Base-by-base conservation (phyloP, 495 filamentous ascomycete species). In the Clohesyomyces aquaticus region DNA sequence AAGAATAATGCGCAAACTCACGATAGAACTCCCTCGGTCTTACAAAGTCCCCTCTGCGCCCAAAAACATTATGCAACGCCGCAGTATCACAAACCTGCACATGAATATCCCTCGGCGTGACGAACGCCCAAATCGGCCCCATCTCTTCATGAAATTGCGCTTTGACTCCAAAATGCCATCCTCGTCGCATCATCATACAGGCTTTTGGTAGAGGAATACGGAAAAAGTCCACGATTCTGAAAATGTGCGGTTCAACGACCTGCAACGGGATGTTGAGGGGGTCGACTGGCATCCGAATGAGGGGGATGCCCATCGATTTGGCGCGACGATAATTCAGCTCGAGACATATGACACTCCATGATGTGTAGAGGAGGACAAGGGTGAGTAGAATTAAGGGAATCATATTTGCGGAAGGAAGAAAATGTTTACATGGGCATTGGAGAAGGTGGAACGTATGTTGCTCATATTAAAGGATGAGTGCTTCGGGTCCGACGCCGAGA, bases 1-100 rank as follows among this genome's bases (percentile, higher is more conserved):
- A 8, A 47, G 43, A n/a, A 18, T n/a, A 71, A 19, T 68, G 67
- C 10, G 75, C 47, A 50, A 70, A 57, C 26, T 63, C 64, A 58
- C 73, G 67, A 68, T 59, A 64, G 14, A 58, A 65, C 53, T 63
- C 38, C 8, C 26, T 48, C 9, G 71, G 64, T 42, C 68, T 65
- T 8, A 48, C 18, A 48, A 63, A 67, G 19, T 65, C 22, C 48
- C 51, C 2, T 38, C 42, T 3, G 14, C 49, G 32, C 42, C 27
- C 11, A 32, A 49, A 57, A 18, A 63, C 28, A 1, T 50, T 45
- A 21, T 49, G 38, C 0, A 49, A 22, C 10, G 61, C 51, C 11
- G 56, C 42, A 14, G 51, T 3, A 26, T 65, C 62, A 35, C 54
- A 59, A 8, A 65, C 18, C 11, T 65, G 28, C 14, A 65, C 21